Conservation (phyloP, 345 rosid species). For the Pistacia integerrima region DNA sequence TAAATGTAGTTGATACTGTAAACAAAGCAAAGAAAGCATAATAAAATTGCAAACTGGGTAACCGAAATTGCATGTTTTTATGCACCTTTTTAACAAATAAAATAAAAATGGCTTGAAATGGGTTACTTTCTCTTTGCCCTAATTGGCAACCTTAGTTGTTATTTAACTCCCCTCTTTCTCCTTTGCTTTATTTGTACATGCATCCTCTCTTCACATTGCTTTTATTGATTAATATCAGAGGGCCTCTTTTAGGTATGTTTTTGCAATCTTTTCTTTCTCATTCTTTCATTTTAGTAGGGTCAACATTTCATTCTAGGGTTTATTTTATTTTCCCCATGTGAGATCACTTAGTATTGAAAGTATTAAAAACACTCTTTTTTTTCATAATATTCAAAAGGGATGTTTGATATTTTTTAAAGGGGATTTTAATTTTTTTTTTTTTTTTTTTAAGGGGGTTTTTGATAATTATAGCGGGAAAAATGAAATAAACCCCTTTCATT, state of each 20-base stretch:
- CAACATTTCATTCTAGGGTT: no score
- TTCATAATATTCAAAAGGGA: no score
- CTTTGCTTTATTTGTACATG: background rate
- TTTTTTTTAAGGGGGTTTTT: no score
- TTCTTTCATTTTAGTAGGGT: background rate
- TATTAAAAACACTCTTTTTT: no score
- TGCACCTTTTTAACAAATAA: background rate
- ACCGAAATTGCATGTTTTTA: background rate
- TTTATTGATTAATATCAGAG: background rate
- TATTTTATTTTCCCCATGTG: no score
- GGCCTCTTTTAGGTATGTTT: background rate
- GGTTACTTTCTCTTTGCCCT: conserved; percentile 3
- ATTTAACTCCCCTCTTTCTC: background rate
- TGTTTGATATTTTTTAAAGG: no score
- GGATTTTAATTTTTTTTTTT: no score
- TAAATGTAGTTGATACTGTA: background rate
- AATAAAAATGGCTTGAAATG: background rate
- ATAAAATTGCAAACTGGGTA: background rate
- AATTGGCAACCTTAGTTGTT: background rate
- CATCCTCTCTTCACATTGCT: background rate
- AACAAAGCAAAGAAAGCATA: background rate
- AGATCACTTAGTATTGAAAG: no score
- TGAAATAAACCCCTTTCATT: no score
- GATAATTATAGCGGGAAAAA: no score
- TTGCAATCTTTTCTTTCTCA: background rate